These are phyloP conservation scores for Cairneyella variabilis DNA, from an alignment of 495 filamentous ascomycete genomes.

Conservation along the genomic window DNA sequence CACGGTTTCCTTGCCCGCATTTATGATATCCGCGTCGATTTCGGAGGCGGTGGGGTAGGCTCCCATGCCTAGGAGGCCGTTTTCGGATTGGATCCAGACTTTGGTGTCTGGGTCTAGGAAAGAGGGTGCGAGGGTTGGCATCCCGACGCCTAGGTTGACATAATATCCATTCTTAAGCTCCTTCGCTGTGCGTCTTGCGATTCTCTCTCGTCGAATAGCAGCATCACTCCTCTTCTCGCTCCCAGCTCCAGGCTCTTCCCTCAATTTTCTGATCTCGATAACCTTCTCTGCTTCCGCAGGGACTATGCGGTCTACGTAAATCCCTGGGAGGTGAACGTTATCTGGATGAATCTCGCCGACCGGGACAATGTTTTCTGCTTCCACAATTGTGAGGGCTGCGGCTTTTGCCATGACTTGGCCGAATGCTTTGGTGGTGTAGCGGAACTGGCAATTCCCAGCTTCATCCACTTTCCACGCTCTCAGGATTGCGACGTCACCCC, in stretches of 20 bases:
- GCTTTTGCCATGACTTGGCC: slow-evolving; percentile 59
- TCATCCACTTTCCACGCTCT: slow-evolving; percentile 62
- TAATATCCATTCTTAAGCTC: slow-evolving; percentile 63
- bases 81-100: slow-evolving; percentile 86
- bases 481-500: slow-evolving; percentile 60
- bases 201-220: slow-evolving; percentile 46
- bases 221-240: slow-evolving; percentile 30
- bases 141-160: slow-evolving; percentile 62
- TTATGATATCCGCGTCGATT: slow-evolving; percentile 76
- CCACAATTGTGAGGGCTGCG: slow-evolving; percentile 58
- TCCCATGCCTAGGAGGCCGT: slow-evolving; percentile 85
- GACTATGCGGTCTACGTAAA: slow-evolving; percentile 62
- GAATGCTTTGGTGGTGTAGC: slow-evolving; percentile 60
- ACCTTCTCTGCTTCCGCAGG: slow-evolving; percentile 49
- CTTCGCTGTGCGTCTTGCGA: slow-evolving; percentile 55
- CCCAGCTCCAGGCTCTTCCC: slow-evolving; percentile 25
- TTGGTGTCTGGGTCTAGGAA: slow-evolving; percentile 48
- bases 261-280: slow-evolving; percentile 53
- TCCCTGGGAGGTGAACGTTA: slow-evolving; percentile 57
- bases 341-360: slow-evolving; percentile 54
- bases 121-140: slow-evolving; percentile 59
- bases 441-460: slow-evolving; percentile 60
- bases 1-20: slow-evolving; percentile 92
- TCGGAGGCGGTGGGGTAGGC: slow-evolving; percentile 70
- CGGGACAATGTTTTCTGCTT: slow-evolving; percentile 65